phyloP scores from a whole-genome alignment of 306 rosid species.

The Canavalia gladiata region DNA sequence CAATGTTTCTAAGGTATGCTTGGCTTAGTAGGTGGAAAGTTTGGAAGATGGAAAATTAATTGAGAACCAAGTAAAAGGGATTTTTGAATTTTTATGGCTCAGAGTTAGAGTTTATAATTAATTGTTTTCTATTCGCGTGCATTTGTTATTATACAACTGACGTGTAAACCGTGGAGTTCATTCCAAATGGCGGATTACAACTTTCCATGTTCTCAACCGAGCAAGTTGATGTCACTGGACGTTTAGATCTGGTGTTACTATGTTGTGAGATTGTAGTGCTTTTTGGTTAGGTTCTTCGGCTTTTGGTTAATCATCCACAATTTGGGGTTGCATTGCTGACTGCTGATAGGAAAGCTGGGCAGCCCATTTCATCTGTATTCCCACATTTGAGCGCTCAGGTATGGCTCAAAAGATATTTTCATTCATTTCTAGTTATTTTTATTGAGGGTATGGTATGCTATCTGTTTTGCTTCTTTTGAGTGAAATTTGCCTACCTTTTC shows the following conservation, averaged over 20 bases:
- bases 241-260: slow-evolving; percentile 2
- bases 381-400: slow-evolving; percentile 84
- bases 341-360: slow-evolving; percentile 95
- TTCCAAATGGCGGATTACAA: background rate
- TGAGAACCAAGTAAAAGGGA: background rate
- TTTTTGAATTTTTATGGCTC: slow-evolving; percentile 17
- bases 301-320: slow-evolving; percentile 90
- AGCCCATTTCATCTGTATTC: slow-evolving; percentile 83
- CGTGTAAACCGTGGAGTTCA: slow-evolving; percentile 6
- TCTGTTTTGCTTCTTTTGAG: slow-evolving; percentile 33
- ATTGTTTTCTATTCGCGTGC: background rate
- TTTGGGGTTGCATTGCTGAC: slow-evolving; percentile 80
- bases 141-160: slow-evolving; percentile 6
- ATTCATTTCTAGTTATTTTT: background rate
- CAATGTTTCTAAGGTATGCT: background rate
- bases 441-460: background rate
- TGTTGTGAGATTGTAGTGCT: slow-evolving; percentile 36
- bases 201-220: slow-evolving; percentile 33
- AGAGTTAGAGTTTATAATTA: background rate
- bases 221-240: background rate
- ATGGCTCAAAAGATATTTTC: slow-evolving; percentile 35
- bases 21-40: slow-evolving; percentile 30
- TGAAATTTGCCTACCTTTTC: slow-evolving; percentile 3
- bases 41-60: slow-evolving; percentile 31
- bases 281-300: slow-evolving; percentile 81